Evolutionary conservation across 1,284 basidiomycete genomes (phyloP), one percentile per base, ranked within the genome.

Genomic region (Tilletia setariae): DNA sequence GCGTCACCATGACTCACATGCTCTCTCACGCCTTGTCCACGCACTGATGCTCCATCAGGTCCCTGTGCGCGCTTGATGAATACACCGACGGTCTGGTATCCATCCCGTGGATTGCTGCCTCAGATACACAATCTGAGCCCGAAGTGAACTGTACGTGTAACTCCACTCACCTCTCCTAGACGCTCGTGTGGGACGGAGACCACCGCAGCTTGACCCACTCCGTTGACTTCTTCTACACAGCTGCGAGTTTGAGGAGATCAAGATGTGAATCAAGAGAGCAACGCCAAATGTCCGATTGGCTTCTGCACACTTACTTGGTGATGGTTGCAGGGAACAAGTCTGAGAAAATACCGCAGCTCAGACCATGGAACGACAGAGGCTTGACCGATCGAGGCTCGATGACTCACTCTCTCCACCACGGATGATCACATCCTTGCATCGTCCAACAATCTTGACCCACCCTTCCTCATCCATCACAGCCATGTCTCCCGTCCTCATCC

Each of bases 401-500:
- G 32, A 44, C n/a, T 47, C 64, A 68, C 92, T 93, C 88, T 93
- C 91, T 74, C 91, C 92, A 30, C 91, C 91, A 21, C 92, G 89
- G 73, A 93, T 93, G 79, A 94, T 92, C 64, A 93, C 87, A 80
- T 93, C 92, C 87, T 90, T 82, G 51, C 72, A 75, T 1, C 91
- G 86, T 44, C 91, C 89, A 53, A 91, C 90, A 70, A 93, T 70
- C 74, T 83, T 84, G 23, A 93, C 83, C 83, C 92, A 93, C 2
- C 92, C 92, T 69, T 93, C 89, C 66, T 89, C 87, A 75, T 93
- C 91, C 84, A 93, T 87, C 46, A 91, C 88, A 0, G 87, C 92
- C 76, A 92, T 87, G 81, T 94, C 92, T 1, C 92, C 91, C 0
- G 90, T 91, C 79, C 90, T 86, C 89, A 93, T 92, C 91, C 91